These are phyloP conservation scores for Cercophora samala DNA, from an alignment of 495 filamentous ascomycete genomes.

Conservation along the genomic window DNA sequence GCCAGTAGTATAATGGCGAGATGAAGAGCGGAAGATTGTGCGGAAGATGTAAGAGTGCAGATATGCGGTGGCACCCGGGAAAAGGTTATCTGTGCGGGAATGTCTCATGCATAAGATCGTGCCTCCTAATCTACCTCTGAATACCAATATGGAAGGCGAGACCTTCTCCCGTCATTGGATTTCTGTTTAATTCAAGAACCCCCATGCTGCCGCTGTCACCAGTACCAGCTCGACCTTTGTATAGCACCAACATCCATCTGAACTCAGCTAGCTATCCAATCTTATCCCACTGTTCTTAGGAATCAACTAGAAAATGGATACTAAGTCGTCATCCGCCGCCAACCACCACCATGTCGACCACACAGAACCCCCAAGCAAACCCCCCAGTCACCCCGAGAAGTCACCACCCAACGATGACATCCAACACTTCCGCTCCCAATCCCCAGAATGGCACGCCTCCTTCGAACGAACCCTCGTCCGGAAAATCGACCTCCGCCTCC, in stretches of 20 bases:
- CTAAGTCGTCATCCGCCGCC: not conserved
- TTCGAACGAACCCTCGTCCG: conserved; percentile 31
- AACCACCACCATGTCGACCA: not conserved
- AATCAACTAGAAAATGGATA: not conserved
- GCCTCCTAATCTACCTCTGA: not conserved
- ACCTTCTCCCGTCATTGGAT: too few relatives aligned
- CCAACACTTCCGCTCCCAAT: conserved; percentile 26
- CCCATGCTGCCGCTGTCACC: too few relatives aligned
- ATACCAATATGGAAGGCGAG: too few relatives aligned
- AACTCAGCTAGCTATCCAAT: too few relatives aligned
- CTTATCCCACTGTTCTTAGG: not conserved
- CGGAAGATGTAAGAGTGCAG: not conserved
- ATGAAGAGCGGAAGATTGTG: conserved; percentile 6
- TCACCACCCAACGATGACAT: not conserved
- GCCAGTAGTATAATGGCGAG: not conserved
- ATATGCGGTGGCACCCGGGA: not conserved
- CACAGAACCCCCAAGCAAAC: not conserved
- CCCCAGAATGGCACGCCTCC: conserved; percentile 26
- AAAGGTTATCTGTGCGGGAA: not conserved
- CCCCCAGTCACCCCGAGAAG: not conserved
- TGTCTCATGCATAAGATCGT: not conserved
- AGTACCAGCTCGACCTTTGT: too few relatives aligned
- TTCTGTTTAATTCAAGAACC: too few relatives aligned
- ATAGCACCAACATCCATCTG: too few relatives aligned
- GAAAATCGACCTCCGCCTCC: conserved; percentile 43